Evolutionary conservation across 2,329 filamentous ascomycete species (phyloP), one percentile per base, ranked within the genome.

Genomic region (Exophiala lecanii-corni): DNA sequence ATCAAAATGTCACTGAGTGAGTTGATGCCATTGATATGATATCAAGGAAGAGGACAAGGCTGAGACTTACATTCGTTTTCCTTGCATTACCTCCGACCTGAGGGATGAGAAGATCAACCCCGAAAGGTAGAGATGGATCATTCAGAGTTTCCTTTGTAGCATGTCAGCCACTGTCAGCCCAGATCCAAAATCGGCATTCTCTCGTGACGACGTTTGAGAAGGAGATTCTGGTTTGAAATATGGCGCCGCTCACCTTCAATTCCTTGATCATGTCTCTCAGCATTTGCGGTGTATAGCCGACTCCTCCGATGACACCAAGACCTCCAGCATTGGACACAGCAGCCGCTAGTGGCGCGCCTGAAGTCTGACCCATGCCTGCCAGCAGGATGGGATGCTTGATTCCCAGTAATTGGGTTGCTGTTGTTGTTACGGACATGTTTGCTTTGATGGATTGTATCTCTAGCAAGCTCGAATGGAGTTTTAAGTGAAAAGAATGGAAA

Each of bases 31-130:
- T n/a, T n/a, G n/a, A n/a, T n/a, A n/a, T n/a, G n/a, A n/a, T n/a
- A n/a, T n/a, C n/a, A n/a, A n/a, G n/a, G n/a, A n/a, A n/a, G n/a
- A n/a, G n/a, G n/a, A n/a, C n/a, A n/a, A n/a, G 19, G 12, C 6
- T 3, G 33, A 9, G 15, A 44, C 45, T 41, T 41, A 49, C 46
- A 25, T 55, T 94, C 3, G 86, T 92, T 67, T 84, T 84, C 52
- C 87, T 76, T 6, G 87, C 86, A 32, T 66, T 72, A 34, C 82
- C 85, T 44, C 87, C 87, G 38, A 92, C 70, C 67, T 92, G 86
- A 2, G 87, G 86, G 19, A 94, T 75, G 0, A 86, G 86, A 4
- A 94, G 78, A 63, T 92, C 87, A 28, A 92, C 76, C 55, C 86
- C 87, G 61, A 92, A 92, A 0, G 86, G 84, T 4, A 89, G 72